A percentile compares a stretch with the other conserved stretches of the same genome.
Conservation (phyloP, 1,284 basidiomycete species). For the Trichosporon ovoides region DNA sequence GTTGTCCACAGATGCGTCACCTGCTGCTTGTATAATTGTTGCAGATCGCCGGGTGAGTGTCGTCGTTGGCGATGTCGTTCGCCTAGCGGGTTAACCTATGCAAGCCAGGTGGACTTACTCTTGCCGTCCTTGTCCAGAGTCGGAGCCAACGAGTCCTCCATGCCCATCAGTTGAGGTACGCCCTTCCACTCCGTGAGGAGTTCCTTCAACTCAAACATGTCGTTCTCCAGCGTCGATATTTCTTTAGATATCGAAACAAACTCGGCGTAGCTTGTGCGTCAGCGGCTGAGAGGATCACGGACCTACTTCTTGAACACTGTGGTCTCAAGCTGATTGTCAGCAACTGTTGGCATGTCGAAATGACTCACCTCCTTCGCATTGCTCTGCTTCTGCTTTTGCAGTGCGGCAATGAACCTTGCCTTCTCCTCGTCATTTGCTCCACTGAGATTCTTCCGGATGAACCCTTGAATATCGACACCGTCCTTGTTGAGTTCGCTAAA, state of each 20-base stretch:
- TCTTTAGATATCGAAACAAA: conserved; percentile 97
- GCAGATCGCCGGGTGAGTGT: conserved; percentile 88
- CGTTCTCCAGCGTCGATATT: conserved; percentile 91
- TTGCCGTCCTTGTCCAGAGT: conserved; percentile 43
- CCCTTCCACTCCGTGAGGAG: conserved; percentile 89
- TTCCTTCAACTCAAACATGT: conserved; percentile 95
- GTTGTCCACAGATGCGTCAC: conserved; percentile 84
- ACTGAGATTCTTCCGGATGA: conserved; percentile 44
- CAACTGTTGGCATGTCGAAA: conserved; percentile 44
- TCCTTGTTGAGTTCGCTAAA: conserved; percentile 66
- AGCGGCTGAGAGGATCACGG: background rate
- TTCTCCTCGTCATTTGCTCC: conserved; percentile 49
- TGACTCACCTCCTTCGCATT: conserved; percentile 39
- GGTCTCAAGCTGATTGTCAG: conserved; percentile 31
- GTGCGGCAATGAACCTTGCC: conserved; percentile 42
- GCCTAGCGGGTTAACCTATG: conserved; percentile 26
- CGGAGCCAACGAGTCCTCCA: conserved; percentile 59
- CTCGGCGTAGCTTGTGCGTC: conserved; percentile 70
- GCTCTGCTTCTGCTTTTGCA: conserved; percentile 37
- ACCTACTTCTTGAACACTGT: conserved; percentile 85
- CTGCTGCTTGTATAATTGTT: conserved; percentile 88
- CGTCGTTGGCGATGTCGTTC: conserved; percentile 66
- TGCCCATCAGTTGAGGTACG: conserved; percentile 85
- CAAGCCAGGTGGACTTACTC: conserved; percentile 19
- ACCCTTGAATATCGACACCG: conserved; percentile 72